Conservation (phyloP, 495 filamentous ascomycete species). For the Trichoderma orchidacearum region DNA sequence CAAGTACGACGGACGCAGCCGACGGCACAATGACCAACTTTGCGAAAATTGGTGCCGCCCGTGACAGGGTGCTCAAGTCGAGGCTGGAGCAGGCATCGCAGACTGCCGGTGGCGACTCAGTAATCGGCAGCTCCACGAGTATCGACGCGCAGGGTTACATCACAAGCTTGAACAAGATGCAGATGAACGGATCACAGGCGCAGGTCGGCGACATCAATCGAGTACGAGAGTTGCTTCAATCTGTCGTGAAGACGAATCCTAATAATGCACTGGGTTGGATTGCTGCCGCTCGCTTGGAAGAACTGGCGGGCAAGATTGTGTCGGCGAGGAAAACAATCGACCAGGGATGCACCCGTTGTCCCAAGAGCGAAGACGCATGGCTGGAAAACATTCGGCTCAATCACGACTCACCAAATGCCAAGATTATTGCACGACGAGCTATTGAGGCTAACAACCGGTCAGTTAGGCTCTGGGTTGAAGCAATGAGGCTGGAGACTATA, state of each 20-base stretch:
- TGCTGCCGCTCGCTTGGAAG: constrained; percentile 83
- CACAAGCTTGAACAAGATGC: constrained; percentile 70
- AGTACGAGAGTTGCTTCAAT: constrained; percentile 84
- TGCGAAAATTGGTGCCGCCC: constrained; percentile 89
- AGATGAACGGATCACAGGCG: constrained; percentile 61
- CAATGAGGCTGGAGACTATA: constrained; percentile 83
- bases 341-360: constrained; percentile 76
- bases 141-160: constrained; percentile 95
- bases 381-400: constrained; percentile 87
- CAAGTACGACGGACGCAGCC: constrained; percentile 30
- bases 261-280: constrained; percentile 96
- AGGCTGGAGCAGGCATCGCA: constrained; percentile 79
- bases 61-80: constrained; percentile 86
- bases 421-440: constrained; percentile 88
- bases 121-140: constrained; percentile 71
- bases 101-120: constrained; percentile 50
- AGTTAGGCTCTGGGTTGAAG: constrained; percentile 81
- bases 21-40: constrained; percentile 96
- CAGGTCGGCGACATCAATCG: constrained; percentile 92
- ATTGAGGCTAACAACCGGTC: constrained; percentile 84
- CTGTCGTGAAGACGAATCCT: constrained; percentile 89
- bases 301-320: constrained; percentile 79
- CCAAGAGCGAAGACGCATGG: constrained; percentile 92
- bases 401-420: constrained; percentile 71
- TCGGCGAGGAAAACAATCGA: constrained; percentile 74